phyloP scores from a whole-genome alignment of 2,329 filamentous ascomycete genomes.

The Intubia oerlemansii region DNA sequence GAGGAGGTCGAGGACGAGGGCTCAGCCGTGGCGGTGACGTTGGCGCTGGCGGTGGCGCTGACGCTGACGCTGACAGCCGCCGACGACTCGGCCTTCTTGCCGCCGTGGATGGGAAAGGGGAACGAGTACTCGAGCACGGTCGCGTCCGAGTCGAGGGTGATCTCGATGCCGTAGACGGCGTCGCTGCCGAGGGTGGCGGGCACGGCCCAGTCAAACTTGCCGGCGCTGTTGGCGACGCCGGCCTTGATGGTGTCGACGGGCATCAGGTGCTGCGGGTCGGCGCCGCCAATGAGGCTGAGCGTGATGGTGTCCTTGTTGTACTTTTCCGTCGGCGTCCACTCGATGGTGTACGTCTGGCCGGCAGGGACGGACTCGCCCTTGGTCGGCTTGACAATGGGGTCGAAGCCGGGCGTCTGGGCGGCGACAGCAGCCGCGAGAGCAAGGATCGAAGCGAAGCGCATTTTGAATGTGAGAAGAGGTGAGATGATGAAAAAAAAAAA shows the following conservation, averaged over 20 bases:
- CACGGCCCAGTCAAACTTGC: constrained; percentile 28
- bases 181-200: constrained; percentile 20
- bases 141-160: constrained; percentile 25
- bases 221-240: constrained; percentile 22
- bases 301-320: constrained; percentile 23
- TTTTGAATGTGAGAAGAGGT: constrained; percentile 16
- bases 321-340: constrained; percentile 23
- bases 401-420: constrained; percentile 34
- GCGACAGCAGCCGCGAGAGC: constrained; percentile 27
- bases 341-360: constrained; percentile 26
- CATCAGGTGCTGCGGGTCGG: constrained; percentile 19
- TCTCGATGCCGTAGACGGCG: constrained; percentile 34
- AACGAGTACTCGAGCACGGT: constrained; percentile 38
- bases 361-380: constrained; percentile 21
- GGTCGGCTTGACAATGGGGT: constrained; percentile 27
- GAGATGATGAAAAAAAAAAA: no score
- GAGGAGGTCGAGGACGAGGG: not conserved
- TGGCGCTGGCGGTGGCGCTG: no score
- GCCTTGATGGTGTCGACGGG: constrained; percentile 22
- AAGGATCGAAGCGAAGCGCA: constrained; percentile 32
- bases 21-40: not conserved
- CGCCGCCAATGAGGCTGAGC: constrained; percentile 33
- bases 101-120: constrained; percentile 34
- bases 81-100: no score
- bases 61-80: no score